These are phyloP conservation scores for Alloteropsis semialata DNA, from an alignment of 176 grass and related monocot species.

Conservation along the genomic window DNA sequence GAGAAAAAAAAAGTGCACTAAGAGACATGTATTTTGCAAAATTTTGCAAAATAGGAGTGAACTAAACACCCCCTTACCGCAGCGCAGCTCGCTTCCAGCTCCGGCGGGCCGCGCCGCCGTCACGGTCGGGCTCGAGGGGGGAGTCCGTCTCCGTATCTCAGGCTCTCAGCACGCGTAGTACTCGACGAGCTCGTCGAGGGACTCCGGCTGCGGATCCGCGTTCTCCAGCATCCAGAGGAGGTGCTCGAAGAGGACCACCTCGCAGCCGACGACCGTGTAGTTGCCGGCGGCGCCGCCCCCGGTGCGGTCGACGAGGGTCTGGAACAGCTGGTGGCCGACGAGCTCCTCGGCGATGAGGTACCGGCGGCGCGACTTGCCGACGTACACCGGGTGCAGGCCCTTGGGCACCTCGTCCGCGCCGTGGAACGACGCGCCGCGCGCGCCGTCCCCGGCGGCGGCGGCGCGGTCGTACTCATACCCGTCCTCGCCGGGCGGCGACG, in stretches of 20 bases:
- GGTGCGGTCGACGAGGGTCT: slow-evolving; percentile 53
- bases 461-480: not conserved
- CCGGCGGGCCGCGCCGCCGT: not conserved
- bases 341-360: slow-evolving; percentile 65
- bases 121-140: not conserved
- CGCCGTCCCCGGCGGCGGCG: not conserved
- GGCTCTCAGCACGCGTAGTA: slow-evolving; percentile 77
- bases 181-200: slow-evolving; percentile 69
- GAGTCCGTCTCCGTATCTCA: too few relatives aligned
- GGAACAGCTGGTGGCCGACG: slow-evolving; percentile 63
- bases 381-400: slow-evolving; percentile 64
- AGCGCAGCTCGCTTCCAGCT: not conserved
- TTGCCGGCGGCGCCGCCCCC: not conserved
- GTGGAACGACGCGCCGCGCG: slow-evolving; percentile 35
- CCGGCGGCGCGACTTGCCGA: slow-evolving; percentile 62
- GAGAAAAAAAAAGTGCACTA: too few relatives aligned
- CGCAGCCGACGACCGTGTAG: slow-evolving; percentile 49
- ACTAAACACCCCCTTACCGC: too few relatives aligned
- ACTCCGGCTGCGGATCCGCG: slow-evolving; percentile 68
- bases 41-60: too few relatives aligned
- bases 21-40: too few relatives aligned
- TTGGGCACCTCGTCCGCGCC: slow-evolving; percentile 59
- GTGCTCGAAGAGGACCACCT: slow-evolving; percentile 87
- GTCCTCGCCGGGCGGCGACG: not conserved
- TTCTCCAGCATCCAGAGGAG: slow-evolving; percentile 84